phyloP scores from a whole-genome alignment of 2,329 filamentous ascomycete genomes.

The Fusarium longipes region DNA sequence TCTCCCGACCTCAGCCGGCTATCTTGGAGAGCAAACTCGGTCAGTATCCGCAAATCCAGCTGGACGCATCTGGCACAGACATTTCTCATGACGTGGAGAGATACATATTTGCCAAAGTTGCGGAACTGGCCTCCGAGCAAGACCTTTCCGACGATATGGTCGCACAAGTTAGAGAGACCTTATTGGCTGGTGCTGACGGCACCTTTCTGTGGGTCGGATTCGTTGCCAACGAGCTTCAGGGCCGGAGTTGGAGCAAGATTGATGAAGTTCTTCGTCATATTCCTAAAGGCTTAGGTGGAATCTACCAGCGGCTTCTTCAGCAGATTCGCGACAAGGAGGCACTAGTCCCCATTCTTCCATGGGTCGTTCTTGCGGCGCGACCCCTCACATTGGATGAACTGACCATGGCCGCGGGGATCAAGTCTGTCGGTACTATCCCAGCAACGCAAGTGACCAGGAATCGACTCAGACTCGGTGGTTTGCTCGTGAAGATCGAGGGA shows the following conservation, averaged over 20 bases:
- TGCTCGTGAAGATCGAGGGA: constrained; percentile 1
- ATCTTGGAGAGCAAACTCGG: background rate
- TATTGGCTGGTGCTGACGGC: constrained; percentile 1
- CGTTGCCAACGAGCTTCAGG: constrained; percentile 1
- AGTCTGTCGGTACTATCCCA: background rate
- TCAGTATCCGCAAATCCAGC: background rate
- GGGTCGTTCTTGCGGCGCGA: constrained; percentile 1
- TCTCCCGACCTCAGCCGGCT: background rate
- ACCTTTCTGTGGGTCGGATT: constrained; percentile 9
- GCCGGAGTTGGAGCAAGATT: background rate
- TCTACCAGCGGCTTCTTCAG: constrained; percentile 8
- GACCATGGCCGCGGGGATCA: background rate
- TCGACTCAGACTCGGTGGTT: background rate
- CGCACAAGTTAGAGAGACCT: background rate
- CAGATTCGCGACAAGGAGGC: background rate
- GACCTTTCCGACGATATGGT: background rate
- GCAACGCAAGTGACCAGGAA: background rate
- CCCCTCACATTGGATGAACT: background rate
- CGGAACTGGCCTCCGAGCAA: background rate
- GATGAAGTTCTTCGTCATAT: background rate
- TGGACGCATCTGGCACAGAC: background rate
- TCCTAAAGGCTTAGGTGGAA: background rate
- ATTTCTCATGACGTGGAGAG: background rate
- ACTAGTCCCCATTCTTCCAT: background rate
- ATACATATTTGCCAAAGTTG: constrained; percentile 6